Conservation (phyloP, 2,329 filamentous ascomycete genomes). For the Pestalotiopsis sp. region DNA sequence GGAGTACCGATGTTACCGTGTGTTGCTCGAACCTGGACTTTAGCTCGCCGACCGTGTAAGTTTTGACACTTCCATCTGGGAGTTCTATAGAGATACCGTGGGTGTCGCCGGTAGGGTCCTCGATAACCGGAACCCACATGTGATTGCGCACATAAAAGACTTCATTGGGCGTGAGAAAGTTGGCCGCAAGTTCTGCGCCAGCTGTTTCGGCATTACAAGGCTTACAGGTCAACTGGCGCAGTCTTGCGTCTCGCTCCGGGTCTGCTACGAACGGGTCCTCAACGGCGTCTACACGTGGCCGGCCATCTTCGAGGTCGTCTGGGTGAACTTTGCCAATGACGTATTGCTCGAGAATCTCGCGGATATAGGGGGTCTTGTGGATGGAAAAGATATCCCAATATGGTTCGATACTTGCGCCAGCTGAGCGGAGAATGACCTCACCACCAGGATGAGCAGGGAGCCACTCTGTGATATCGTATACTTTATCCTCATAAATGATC, state of each 20-base stretch:
- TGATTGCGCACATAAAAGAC: constrained; percentile 52
- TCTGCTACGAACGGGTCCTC: constrained; percentile 58
- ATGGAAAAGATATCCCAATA: constrained; percentile 75
- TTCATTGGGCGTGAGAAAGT: constrained; percentile 46
- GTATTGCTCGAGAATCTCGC: constrained; percentile 67
- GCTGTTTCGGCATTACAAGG: constrained; percentile 56
- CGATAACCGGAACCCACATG: constrained; percentile 47
- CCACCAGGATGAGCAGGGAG: constrained; percentile 67
- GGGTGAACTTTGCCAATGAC: constrained; percentile 63
- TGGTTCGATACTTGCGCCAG: constrained; percentile 65
- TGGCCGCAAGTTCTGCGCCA: constrained; percentile 36
- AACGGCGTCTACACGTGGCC: constrained; percentile 53
- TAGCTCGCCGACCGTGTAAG: constrained; percentile 45
- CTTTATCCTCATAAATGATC: constrained; percentile 65
- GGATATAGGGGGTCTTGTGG: constrained; percentile 66
- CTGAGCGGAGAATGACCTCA: constrained; percentile 68
- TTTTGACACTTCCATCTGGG: constrained; percentile 40
- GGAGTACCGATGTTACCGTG: constrained; percentile 46
- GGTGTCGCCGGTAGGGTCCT: constrained; percentile 32
- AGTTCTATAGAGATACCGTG: constrained; percentile 45
- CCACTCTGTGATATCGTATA: constrained; percentile 75
- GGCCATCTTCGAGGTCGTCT: constrained; percentile 60
- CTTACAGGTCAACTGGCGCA: constrained; percentile 42
- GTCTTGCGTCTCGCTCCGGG: constrained; percentile 41
- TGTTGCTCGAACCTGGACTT: constrained; percentile 44